A percentile compares a stretch with the other conserved stretches of the same genome.
These are phyloP conservation scores for Suhomyces yuchorum DNA, from an alignment of 1,139 yeast genomes.

Conservation along the genomic window DNA sequence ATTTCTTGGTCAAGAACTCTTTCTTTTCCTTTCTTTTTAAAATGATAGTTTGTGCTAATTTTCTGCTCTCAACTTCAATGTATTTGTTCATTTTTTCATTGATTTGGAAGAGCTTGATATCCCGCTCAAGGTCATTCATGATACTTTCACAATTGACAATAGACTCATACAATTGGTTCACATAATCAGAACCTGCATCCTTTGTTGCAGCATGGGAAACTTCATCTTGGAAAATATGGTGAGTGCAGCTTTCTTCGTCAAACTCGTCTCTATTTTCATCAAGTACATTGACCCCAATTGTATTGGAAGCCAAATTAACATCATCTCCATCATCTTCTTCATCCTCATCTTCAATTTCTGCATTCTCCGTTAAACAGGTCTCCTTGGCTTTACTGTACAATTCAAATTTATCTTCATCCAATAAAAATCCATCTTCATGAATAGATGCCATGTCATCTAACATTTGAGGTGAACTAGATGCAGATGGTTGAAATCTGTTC, in stretches of 20 bases:
- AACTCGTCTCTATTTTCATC: constrained; percentile 17
- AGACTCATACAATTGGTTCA: constrained; percentile 34
- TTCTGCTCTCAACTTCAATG: constrained; percentile 38
- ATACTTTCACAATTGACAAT: constrained; percentile 41
- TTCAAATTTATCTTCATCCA: constrained; percentile 41
- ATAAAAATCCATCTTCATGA: constrained; percentile 36
- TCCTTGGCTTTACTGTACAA: constrained; percentile 23
- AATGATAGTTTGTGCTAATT: constrained; percentile 35
- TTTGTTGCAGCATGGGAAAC: constrained; percentile 1
- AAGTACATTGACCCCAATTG: constrained; percentile 21
- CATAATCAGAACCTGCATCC: constrained; percentile 18
- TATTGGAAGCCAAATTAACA: constrained; percentile 23
- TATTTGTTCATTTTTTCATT: constrained; percentile 36
- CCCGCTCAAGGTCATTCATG: constrained; percentile 36
- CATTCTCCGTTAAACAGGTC: constrained; percentile 25
- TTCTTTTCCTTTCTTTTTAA: constrained; percentile 38
- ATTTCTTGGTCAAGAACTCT: constrained; percentile 34
- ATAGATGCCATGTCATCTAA: constrained; percentile 35
- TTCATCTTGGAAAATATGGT: constrained; percentile 4
- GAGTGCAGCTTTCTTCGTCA: constrained; percentile 7
- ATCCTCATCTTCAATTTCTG: constrained; percentile 32
- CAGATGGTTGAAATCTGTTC: constrained; percentile 38
- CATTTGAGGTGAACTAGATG: constrained; percentile 48
- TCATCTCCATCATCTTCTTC: constrained; percentile 28
- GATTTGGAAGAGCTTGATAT: constrained; percentile 46